These are phyloP conservation scores for Amphibolis antarctica DNA, from an alignment of 106 monocot species.

Conservation along the genomic window DNA sequence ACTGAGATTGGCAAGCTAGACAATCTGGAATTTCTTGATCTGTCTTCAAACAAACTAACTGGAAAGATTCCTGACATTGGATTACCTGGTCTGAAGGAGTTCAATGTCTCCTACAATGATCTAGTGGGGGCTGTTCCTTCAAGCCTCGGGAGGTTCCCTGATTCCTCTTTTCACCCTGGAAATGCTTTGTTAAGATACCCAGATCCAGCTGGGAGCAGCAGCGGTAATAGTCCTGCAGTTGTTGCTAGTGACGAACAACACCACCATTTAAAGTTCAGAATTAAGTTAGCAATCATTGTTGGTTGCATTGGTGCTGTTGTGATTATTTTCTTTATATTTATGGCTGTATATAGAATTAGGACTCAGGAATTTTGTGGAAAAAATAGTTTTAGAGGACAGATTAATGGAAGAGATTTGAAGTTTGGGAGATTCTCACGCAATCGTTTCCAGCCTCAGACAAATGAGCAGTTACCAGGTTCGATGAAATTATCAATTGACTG, in stretches of 20 bases:
- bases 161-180: slow-evolving; percentile 13
- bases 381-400: slow-evolving; percentile 30
- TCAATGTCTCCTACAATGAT: slow-evolving; percentile 65
- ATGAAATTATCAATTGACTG: slow-evolving; percentile 75
- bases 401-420: slow-evolving; percentile 42
- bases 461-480: slow-evolving; percentile 35
- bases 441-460: slow-evolving; percentile 37
- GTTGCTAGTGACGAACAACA: slow-evolving; percentile 3
- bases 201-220: slow-evolving; percentile 5
- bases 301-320: slow-evolving; percentile 61
- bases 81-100: slow-evolving; percentile 31
- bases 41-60: slow-evolving; percentile 57
- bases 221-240: neutral
- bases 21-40: slow-evolving; percentile 53
- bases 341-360: slow-evolving; percentile 49
- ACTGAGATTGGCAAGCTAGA: slow-evolving; percentile 54
- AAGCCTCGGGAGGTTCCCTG: slow-evolving; percentile 7
- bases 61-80: slow-evolving; percentile 65
- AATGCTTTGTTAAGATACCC: slow-evolving; percentile 7
- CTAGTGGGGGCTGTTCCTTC: slow-evolving; percentile 3
- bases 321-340: slow-evolving; percentile 48
- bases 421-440: slow-evolving; percentile 32
- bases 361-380: slow-evolving; percentile 65
- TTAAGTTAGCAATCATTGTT: slow-evolving; percentile 49
- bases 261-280: slow-evolving; percentile 27